These are phyloP conservation scores for Candida takata DNA, from an alignment of 805 yeast genomes.

Conservation along the genomic window DNA sequence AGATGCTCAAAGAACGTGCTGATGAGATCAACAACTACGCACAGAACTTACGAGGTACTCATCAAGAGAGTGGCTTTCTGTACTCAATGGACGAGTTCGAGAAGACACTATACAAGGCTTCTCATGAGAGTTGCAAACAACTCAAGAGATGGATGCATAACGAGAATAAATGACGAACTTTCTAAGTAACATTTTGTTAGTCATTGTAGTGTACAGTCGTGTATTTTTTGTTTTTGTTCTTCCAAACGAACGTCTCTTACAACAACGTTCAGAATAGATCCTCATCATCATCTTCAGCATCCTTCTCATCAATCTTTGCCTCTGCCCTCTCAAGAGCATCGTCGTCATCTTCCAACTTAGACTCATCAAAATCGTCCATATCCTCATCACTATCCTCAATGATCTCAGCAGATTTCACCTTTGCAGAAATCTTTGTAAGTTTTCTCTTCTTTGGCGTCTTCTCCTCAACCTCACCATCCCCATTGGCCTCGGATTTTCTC, in stretches of 20 bases:
- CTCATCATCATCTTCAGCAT: constrained; percentile 12
- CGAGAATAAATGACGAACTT: constrained; percentile 7
- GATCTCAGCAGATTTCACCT: constrained; percentile 30
- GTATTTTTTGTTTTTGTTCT: constrained; percentile 1
- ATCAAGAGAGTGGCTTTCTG: constrained; percentile 48
- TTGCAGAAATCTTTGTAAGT: constrained; percentile 14
- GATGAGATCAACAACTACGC: constrained; percentile 70
- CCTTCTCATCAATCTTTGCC: constrained; percentile 12
- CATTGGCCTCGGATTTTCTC: constrained; percentile 26
- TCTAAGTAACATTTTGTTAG: too few relatives aligned
- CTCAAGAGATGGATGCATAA: constrained; percentile 35
- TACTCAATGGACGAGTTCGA: constrained; percentile 74
- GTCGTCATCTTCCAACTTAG: constrained; percentile 19
- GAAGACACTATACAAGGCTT: constrained; percentile 44
- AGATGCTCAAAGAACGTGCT: constrained; percentile 57
- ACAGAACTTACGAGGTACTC: constrained; percentile 26
- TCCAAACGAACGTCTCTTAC: too few relatives aligned
- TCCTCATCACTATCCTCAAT: constrained; percentile 40
- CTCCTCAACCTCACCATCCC: constrained; percentile 20
- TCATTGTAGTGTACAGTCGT: not conserved
- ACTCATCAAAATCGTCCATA: constrained; percentile 18
- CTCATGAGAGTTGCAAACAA: constrained; percentile 45
- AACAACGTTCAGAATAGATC: constrained; percentile 7
- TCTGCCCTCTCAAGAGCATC: constrained; percentile 17
- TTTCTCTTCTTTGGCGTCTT: constrained; percentile 17